phyloP scores from a whole-genome alignment of 805 yeast species.

The Kodamaea jinghongensis region DNA sequence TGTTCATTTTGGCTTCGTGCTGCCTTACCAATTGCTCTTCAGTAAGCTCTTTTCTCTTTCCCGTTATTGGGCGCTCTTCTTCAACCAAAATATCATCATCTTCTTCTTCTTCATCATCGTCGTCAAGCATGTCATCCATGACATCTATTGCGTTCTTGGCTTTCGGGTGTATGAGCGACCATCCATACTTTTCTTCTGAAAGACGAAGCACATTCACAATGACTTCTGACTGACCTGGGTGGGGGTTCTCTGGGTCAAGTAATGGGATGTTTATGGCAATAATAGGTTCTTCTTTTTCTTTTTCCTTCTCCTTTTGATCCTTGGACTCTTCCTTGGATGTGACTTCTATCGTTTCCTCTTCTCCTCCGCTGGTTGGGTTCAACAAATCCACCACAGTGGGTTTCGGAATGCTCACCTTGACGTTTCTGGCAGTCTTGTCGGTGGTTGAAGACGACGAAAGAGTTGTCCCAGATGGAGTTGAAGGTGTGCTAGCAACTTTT shows the following conservation, averaged over 20 bases:
- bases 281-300: constrained; percentile 34
- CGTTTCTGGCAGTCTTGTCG: constrained; percentile 13
- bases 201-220: constrained; percentile 68
- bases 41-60: constrained; percentile 29
- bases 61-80: constrained; percentile 18
- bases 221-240: constrained; percentile 59
- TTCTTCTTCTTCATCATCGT: constrained; percentile 45
- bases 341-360: constrained; percentile 12
- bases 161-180: constrained; percentile 65
- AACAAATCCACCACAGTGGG: constrained; percentile 19
- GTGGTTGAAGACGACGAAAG: constrained; percentile 23
- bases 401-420: constrained; percentile 10
- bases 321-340: constrained; percentile 7
- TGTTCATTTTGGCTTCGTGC: constrained; percentile 51
- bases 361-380: constrained; percentile 10
- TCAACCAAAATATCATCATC: constrained; percentile 29
- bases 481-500: constrained; percentile 13
- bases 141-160: constrained; percentile 56
- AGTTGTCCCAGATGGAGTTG: constrained; percentile 1
- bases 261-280: constrained; percentile 57
- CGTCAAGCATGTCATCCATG: constrained; percentile 49
- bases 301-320: constrained; percentile 2
- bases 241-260: constrained; percentile 43
- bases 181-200: constrained; percentile 85
- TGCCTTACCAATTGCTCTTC: constrained; percentile 45